These are phyloP conservation scores for Suillus luteus DNA, from an alignment of 768 basidiomycete species.

Conservation along the genomic window DNA sequence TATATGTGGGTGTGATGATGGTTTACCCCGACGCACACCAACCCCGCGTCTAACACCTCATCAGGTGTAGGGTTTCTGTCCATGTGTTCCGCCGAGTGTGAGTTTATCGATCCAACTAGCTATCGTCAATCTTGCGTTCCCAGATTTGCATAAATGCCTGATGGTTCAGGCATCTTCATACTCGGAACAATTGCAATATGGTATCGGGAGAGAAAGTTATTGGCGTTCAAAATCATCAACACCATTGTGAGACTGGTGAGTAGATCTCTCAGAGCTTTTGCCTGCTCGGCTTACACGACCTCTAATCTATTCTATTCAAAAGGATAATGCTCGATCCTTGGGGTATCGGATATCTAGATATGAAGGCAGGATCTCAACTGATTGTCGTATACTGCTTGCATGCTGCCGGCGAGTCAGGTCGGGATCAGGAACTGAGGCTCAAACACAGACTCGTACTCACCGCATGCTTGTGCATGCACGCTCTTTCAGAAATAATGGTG, in stretches of 20 bases:
- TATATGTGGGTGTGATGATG: not conserved
- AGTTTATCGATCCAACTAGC: not conserved
- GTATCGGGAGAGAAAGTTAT: too few relatives aligned
- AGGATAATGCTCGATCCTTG: not conserved
- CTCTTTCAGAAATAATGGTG: too few relatives aligned
- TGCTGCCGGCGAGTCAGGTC: not conserved
- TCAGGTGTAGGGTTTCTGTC: too few relatives aligned
- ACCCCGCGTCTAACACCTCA: too few relatives aligned
- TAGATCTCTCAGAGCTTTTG: not conserved
- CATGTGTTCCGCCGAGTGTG: not conserved
- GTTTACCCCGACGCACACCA: too few relatives aligned
- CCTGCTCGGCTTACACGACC: not conserved
- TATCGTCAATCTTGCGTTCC: too few relatives aligned
- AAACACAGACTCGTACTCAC: not conserved
- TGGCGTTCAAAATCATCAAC: too few relatives aligned
- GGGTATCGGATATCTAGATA: not conserved
- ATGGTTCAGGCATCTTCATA: too few relatives aligned
- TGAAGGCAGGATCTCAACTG: not conserved
- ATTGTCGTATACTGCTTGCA: not conserved
- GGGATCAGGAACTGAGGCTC: not conserved
- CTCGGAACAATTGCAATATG: too few relatives aligned
- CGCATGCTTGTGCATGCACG: too few relatives aligned
- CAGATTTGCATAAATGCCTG: too few relatives aligned
- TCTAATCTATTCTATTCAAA: not conserved
- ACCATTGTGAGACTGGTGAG: not conserved